Evolutionary conservation across 139 green algal genomes (phyloP), one percentile per base, ranked within the genome.

Genomic region (Raphidocelis subcapitata): DNA sequence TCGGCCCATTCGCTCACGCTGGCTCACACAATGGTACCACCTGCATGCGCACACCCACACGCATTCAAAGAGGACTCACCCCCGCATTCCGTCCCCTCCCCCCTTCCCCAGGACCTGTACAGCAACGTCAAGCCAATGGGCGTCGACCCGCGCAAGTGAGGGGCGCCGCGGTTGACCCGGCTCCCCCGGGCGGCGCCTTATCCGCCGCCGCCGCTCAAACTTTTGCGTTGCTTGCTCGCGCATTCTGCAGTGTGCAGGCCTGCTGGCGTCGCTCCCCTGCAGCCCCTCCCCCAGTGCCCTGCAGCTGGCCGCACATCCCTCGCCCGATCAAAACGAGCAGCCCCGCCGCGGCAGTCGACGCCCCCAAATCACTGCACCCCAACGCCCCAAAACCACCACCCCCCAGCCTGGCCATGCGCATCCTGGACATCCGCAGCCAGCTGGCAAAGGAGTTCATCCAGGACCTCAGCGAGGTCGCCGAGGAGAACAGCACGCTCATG

Each of bases 341-440:
- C 41, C 41, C 8, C 41, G 41, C 41, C 12, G 41, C 8, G 8
- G 8, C 41, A 8, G 8, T 49, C 41, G 41, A 49, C 8, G 41
- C 8, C 41, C 8, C 41, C 41, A 12, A 49, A 8, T 49, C 41
- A n/a, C 41, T 20, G 8, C 41, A 12, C 41, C 41, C 41, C 8
- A 8, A 12, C 41, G 8, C 41, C 12, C 41, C 8, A 20, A 12
- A 8, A 12, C 41, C 41, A 8, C 41, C 41, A 8, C 8, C 8
- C 41, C 41, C 41, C 41, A 49, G 41, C 69, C 83, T 97, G 3
- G 92, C 92, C 31, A 88, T 94, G 80, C 82, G 92, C 44, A 91
- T 97, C 65, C 93, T 97, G 89, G 86, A 93, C 80, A 92, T 94
- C 52, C 82, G 89, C 15, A 74, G 64, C 3, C 84, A 94, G 72